Evolutionary conservation across 495 filamentous ascomycete genomes (phyloP).

Genomic region (Aspergillus nanangensis): DNA sequence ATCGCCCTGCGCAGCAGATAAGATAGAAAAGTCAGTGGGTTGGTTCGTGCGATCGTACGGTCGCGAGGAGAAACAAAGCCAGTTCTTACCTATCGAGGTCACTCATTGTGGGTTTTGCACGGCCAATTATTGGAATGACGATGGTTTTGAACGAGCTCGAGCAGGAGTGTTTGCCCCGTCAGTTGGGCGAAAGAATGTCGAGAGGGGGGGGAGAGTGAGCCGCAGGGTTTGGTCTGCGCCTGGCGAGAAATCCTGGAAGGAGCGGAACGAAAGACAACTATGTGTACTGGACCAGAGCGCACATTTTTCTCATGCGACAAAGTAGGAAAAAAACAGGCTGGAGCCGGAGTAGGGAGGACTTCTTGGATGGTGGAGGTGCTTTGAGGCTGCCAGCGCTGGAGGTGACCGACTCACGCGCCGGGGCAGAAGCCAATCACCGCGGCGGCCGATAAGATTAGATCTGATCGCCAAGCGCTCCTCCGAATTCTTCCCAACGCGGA

Average conservation of each 20-base stretch:
- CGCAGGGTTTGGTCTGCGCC: background rate
- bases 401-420: constrained; percentile 4
- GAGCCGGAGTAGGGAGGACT: background rate
- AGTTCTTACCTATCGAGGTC: constrained; percentile 72
- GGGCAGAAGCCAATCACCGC: constrained; percentile 27
- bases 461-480: constrained; percentile 26
- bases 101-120: constrained; percentile 58
- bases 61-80: too few relatives aligned
- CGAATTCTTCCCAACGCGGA: constrained; percentile 13
- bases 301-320: constrained; percentile 17
- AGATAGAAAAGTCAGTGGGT: constrained; percentile 14
- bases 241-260: constrained; percentile 1
- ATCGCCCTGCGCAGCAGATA: constrained; percentile 69
- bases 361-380: background rate
- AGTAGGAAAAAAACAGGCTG: background rate
- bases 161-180: too few relatives aligned
- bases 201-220: constrained; percentile 7
- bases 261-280: constrained; percentile 14
- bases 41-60: too few relatives aligned
- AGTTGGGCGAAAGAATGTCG: too few relatives aligned
- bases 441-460: constrained; percentile 43
- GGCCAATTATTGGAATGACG: constrained; percentile 2
- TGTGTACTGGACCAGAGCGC: constrained; percentile 13
- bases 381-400: constrained; percentile 2
- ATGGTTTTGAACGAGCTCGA: too few relatives aligned